Evolutionary conservation across 2,329 filamentous ascomycete species (phyloP).

Genomic region (Ascochyta viciae-villosae): DNA sequence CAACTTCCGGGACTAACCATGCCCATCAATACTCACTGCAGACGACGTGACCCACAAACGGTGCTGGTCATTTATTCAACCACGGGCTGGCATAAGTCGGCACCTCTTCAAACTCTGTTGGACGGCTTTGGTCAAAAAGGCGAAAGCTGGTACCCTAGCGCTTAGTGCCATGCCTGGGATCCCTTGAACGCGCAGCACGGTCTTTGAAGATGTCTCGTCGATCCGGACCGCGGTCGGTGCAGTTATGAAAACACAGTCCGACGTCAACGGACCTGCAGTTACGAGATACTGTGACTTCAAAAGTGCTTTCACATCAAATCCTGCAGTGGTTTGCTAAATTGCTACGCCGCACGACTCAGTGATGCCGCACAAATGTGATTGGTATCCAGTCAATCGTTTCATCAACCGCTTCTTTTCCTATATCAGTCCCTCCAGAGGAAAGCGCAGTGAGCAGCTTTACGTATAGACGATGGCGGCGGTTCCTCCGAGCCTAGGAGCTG

Average conservation of each 20-base stretch:
- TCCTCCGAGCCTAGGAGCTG: background rate
- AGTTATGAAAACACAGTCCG: background rate
- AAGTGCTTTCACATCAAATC: constrained; percentile 7
- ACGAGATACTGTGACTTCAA: constrained; percentile 16
- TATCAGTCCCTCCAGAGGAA: constrained; percentile 9
- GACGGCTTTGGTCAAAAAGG: constrained; percentile 11
- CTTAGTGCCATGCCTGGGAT: constrained; percentile 29
- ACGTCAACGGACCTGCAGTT: constrained; percentile 13
- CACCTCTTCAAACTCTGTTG: constrained; percentile 24
- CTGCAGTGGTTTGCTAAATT: background rate
- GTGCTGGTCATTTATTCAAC: constrained; percentile 15
- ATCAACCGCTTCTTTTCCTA: constrained; percentile 22
- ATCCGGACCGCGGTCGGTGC: constrained; percentile 13
- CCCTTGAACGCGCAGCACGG: constrained; percentile 19
- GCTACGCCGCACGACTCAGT: constrained; percentile 2
- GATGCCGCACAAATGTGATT: constrained; percentile 3
- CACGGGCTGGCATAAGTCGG: constrained; percentile 18
- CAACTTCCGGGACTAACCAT: background rate
- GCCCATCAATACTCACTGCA: constrained; percentile 13
- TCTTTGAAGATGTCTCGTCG: constrained; percentile 14
- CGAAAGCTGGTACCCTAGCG: constrained; percentile 20
- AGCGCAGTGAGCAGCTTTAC: background rate
- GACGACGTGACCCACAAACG: constrained; percentile 22
- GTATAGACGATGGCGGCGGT: constrained; percentile 7
- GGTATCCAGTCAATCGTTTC: constrained; percentile 26